Evolutionary conservation across 2,329 filamentous ascomycete genomes (phyloP).

Genomic region (Pleoardoris graminearum): DNA sequence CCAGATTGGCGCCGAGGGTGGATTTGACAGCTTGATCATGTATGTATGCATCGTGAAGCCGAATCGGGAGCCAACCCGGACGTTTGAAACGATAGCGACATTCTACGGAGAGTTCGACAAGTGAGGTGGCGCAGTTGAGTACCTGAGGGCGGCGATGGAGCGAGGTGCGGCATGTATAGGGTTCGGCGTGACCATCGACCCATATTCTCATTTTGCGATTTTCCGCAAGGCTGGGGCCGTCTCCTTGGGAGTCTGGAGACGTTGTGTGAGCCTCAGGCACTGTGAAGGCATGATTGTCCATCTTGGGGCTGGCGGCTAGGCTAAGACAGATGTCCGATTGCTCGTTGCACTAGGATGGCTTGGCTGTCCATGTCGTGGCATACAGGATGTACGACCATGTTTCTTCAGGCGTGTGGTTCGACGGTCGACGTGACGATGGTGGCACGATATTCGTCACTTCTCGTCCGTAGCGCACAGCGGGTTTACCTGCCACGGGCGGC

Average conservation of each 20-base stretch:
- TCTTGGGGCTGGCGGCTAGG: not conserved
- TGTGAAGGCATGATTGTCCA: conserved; percentile 1
- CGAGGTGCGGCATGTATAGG: not conserved
- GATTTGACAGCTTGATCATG: not conserved
- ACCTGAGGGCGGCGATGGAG: not conserved
- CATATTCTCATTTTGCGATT: not conserved
- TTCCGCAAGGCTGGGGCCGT: not conserved
- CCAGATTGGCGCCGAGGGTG: not conserved
- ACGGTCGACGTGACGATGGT: not conserved
- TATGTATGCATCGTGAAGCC: conserved; percentile 1
- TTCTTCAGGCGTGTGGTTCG: conserved; percentile 1
- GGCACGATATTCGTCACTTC: not conserved
- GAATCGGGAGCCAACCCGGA: not conserved
- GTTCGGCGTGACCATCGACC: not conserved
- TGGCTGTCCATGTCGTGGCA: not conserved
- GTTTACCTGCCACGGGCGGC: not conserved
- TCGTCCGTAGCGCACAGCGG: not conserved
- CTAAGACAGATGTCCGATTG: not conserved
- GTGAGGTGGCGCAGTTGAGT: not conserved
- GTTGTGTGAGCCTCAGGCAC: not conserved
- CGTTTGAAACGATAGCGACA: conserved; percentile 1
- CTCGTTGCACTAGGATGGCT: not conserved
- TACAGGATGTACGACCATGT: not conserved
- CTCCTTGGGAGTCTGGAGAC: not conserved
- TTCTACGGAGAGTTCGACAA: not conserved